phyloP scores from a whole-genome alignment of 2,329 filamentous ascomycete genomes.

The Botrytis byssoidea region DNA sequence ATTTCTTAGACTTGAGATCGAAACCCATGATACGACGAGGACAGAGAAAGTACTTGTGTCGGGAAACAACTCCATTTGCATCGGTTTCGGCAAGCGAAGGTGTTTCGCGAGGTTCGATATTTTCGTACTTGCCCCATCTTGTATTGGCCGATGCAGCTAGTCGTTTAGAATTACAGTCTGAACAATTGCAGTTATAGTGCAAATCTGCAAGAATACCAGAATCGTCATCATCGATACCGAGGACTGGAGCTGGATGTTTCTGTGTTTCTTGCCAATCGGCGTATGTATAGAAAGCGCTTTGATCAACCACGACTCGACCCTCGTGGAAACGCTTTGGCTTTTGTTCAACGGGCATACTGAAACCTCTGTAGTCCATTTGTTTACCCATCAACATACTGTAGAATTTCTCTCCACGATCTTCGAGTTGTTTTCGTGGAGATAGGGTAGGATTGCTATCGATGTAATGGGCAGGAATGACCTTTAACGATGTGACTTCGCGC shows the following conservation, averaged over 20 bases:
- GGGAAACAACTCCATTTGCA: constrained; percentile 14
- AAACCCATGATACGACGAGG: constrained; percentile 31
- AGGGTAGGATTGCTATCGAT: constrained; percentile 23
- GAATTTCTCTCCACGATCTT: constrained; percentile 31
- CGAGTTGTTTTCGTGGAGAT: constrained; percentile 27
- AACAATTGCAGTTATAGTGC: constrained; percentile 29
- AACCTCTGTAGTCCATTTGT: constrained; percentile 33
- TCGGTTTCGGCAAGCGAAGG: constrained; percentile 20
- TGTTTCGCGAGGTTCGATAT: constrained; percentile 28
- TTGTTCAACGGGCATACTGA: constrained; percentile 28
- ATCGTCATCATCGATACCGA: constrained; percentile 29
- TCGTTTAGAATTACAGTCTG: constrained; percentile 26
- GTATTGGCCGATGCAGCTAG: constrained; percentile 27
- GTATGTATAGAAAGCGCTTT: constrained; percentile 29
- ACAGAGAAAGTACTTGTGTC: constrained; percentile 30
- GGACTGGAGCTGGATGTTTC: constrained; percentile 26
- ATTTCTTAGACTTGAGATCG: constrained; percentile 31
- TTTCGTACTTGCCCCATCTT: constrained; percentile 30
- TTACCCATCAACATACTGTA: constrained; percentile 30
- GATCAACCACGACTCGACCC: constrained; percentile 29
- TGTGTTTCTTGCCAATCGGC: constrained; percentile 29
- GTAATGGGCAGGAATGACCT: constrained; percentile 33
- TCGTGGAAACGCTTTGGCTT: constrained; percentile 30
- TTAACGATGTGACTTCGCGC: constrained; percentile 34
- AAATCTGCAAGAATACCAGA: constrained; percentile 28